phyloP scores from a whole-genome alignment of 805 yeast genomes.

The Saccharomyces paradoxus region DNA sequence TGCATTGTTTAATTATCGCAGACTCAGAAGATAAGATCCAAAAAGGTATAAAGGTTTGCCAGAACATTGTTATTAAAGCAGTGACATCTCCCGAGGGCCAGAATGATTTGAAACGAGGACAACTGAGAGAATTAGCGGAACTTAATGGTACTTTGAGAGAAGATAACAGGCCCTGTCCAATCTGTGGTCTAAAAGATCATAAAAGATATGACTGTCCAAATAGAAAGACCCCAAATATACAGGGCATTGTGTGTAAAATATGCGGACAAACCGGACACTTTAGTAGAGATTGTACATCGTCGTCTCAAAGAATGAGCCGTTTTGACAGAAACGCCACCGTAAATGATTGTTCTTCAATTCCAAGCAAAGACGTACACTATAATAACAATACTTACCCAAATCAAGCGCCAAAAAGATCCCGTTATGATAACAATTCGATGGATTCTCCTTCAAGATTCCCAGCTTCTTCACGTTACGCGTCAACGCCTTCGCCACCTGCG shows the following conservation, averaged over 20 bases:
- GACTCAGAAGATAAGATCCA: slow-evolving; percentile 71
- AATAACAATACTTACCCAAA: background rate
- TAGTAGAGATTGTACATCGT: slow-evolving; percentile 69
- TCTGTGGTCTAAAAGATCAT: slow-evolving; percentile 63
- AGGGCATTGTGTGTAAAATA: slow-evolving; percentile 54
- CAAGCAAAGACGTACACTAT: background rate
- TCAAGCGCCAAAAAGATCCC: background rate
- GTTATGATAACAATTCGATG: background rate
- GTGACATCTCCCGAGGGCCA: slow-evolving; percentile 87
- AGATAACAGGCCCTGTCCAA: slow-evolving; percentile 55
- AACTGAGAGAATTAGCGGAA: slow-evolving; percentile 83
- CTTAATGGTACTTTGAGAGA: slow-evolving; percentile 91
- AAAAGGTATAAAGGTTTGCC: slow-evolving; percentile 65
- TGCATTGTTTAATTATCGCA: slow-evolving; percentile 82
- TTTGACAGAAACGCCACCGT: background rate
- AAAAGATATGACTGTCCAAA: slow-evolving; percentile 57
- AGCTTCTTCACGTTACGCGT: background rate
- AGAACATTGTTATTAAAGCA: slow-evolving; percentile 72
- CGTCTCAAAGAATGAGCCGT: background rate
- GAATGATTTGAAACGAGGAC: slow-evolving; percentile 84
- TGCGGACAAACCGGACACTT: slow-evolving; percentile 85
- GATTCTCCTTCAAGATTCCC: background rate
- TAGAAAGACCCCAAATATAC: slow-evolving; percentile 39
- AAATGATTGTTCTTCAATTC: background rate
- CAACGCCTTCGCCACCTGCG: slow-evolving; percentile 2